Percentiles rank a stretch among this genome's conserved stretches.
Conservation (phyloP, 1,284 basidiomycete genomes). For the Trichosporon inkin region DNA sequence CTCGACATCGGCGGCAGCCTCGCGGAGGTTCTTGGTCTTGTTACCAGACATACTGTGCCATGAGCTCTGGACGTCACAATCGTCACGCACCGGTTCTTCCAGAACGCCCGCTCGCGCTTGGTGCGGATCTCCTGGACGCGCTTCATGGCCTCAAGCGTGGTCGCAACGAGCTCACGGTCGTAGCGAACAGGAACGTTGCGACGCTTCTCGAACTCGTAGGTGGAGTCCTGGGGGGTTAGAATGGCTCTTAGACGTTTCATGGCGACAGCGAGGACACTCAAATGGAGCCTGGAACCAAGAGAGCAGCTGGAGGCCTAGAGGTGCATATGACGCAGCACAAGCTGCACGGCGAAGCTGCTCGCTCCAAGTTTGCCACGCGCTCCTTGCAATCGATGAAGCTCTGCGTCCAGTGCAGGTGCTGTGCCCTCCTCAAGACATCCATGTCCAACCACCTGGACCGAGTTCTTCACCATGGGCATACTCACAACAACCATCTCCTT, state of each 20-base stretch:
- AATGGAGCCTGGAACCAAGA: neutral
- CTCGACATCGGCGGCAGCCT: slow-evolving; percentile 56
- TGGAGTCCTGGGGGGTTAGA: slow-evolving; percentile 69
- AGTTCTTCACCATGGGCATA: slow-evolving; percentile 17
- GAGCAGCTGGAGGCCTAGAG: too few species aligned
- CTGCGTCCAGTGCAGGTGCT: too few species aligned
- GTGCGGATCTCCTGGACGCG: slow-evolving; percentile 88
- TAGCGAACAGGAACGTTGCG: slow-evolving; percentile 97
- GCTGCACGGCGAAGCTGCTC: neutral
- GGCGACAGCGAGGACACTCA: neutral
- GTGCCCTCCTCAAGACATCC: too few species aligned
- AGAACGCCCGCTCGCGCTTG: slow-evolving; percentile 92
- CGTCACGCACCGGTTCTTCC: slow-evolving; percentile 72
- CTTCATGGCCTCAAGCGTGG: slow-evolving; percentile 97
- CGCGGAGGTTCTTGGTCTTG: slow-evolving; percentile 40
- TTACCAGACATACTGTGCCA: slow-evolving; percentile 68
- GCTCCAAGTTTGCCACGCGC: too few species aligned
- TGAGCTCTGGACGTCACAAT: neutral
- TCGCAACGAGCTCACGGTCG: slow-evolving; percentile 87
- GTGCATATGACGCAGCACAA: too few species aligned
- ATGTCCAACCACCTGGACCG: neutral
- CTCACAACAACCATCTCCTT: slow-evolving; percentile 99
- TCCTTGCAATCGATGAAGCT: too few species aligned
- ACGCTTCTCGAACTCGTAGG: slow-evolving; percentile 98
- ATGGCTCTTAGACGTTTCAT: neutral